Conservation (phyloP, 2,329 filamentous ascomycete genomes). For the Cladosporium sp. region DNA sequence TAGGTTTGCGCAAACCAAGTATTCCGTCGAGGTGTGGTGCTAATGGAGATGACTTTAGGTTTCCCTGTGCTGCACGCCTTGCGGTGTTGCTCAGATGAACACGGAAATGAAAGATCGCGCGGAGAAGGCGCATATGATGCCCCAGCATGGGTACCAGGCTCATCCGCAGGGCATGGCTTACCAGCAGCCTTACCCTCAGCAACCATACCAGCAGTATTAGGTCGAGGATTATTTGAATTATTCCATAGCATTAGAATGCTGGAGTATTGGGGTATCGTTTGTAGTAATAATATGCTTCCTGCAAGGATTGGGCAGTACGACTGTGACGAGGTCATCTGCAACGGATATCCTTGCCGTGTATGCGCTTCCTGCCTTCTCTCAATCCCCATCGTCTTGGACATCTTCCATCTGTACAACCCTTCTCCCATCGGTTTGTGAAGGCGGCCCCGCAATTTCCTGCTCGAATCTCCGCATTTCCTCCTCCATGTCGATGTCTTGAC, state of each 20-base stretch:
- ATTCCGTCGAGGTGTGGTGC: no score
- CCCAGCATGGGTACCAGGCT: background rate
- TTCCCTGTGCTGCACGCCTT: conserved; percentile 13
- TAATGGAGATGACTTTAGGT: no score
- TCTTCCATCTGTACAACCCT: conserved; percentile 43
- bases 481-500: conserved; percentile 30
- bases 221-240: no score
- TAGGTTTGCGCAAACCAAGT: no score
- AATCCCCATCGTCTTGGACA: conserved; percentile 40
- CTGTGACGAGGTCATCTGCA: background rate
- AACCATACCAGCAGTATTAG: background rate
- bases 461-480: conserved; percentile 38
- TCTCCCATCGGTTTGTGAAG: conserved; percentile 30
- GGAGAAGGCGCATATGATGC: conserved; percentile 1
- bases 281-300: background rate
- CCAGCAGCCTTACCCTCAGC: background rate
- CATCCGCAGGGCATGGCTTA: conserved; percentile 6
- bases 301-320: background rate
- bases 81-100: conserved; percentile 19
- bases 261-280: background rate
- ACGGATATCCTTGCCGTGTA: no score
- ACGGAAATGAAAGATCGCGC: conserved; percentile 21
- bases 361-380: background rate
- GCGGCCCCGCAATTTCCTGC: conserved; percentile 24
- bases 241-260: background rate